phyloP scores from a whole-genome alignment of 2,329 filamentous ascomycete genomes.

The Microsporum audouinii region DNA sequence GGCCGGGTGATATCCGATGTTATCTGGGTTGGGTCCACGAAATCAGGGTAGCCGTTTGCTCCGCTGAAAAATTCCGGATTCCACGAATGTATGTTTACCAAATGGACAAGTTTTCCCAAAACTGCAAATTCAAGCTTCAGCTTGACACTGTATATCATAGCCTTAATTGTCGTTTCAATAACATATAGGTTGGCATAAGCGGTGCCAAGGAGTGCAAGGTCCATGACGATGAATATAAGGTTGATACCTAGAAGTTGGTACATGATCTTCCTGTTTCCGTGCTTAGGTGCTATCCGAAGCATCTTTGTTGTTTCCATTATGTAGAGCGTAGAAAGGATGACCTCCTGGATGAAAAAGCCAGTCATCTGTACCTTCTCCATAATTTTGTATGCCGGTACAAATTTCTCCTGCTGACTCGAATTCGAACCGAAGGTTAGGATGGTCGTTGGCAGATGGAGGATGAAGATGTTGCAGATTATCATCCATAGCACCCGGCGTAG shows the following conservation, averaged over 20 bases:
- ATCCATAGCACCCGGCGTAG: conserved; percentile 26
- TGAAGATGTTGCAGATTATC: conserved; percentile 28
- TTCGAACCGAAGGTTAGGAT: conserved; percentile 27
- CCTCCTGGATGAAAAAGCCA: conserved; percentile 40
- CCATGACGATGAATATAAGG: conserved; percentile 37
- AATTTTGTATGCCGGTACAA: conserved; percentile 25
- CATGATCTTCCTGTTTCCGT: conserved; percentile 36
- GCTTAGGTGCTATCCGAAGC: conserved; percentile 36
- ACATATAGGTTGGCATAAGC: conserved; percentile 37
- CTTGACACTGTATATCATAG: conserved; percentile 39
- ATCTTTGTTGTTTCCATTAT: conserved; percentile 45
- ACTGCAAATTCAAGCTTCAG: conserved; percentile 42
- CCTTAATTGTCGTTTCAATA: conserved; percentile 39
- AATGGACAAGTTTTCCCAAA: conserved; percentile 34
- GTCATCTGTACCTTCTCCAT: conserved; percentile 41
- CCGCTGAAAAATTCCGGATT: conserved; percentile 25
- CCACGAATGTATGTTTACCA: conserved; percentile 31
- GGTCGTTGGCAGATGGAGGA: conserved; percentile 27
- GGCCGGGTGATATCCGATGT: conserved; percentile 34
- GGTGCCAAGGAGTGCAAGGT: conserved; percentile 33
- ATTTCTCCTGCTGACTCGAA: conserved; percentile 11
- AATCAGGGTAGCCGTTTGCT: conserved; percentile 32
- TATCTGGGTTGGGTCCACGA: conserved; percentile 35
- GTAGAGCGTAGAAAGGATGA: conserved; percentile 39
- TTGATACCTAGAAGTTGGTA: conserved; percentile 41